Evolutionary conservation across 768 basidiomycete genomes (phyloP).

Genomic region (Russula sp.): DNA sequence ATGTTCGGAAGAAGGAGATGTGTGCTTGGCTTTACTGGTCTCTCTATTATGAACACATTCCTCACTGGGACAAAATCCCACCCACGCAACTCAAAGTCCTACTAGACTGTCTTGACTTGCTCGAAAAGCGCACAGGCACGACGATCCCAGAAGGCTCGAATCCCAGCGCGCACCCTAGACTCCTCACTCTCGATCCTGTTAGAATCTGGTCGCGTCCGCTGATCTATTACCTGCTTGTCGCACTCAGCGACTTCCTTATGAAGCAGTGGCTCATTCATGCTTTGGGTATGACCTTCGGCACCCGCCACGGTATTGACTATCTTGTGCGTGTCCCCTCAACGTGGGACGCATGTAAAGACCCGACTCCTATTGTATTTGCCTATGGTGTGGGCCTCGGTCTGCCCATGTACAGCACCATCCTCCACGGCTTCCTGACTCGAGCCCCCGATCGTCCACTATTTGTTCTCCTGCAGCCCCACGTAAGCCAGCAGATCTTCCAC

Average conservation of each 20-base stretch:
- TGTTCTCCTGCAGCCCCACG: conserved; percentile 74
- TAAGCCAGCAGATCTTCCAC: conserved; percentile 82
- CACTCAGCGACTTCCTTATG: conserved; percentile 41
- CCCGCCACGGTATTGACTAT: conserved; percentile 70
- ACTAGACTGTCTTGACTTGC: conserved; percentile 49
- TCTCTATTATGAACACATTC: conserved; percentile 63
- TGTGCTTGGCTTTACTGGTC: conserved; percentile 79
- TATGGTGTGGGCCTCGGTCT: conserved; percentile 88
- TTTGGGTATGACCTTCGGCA: conserved; percentile 39
- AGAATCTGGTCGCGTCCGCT: conserved; percentile 63
- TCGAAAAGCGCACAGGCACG: conserved; percentile 69
- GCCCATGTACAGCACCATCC: conserved; percentile 56
- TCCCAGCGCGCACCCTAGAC: conserved; percentile 44
- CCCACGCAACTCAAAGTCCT: conserved; percentile 42
- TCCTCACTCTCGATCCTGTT: conserved; percentile 73
- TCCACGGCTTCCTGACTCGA: conserved; percentile 48
- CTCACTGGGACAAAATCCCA: conserved; percentile 41
- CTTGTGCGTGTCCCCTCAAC: conserved; percentile 59
- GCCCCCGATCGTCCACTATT: conserved; percentile 67
- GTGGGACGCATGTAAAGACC: conserved; percentile 53
- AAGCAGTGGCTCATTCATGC: conserved; percentile 37
- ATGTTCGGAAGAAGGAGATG: conserved; percentile 55
- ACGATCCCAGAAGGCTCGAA: conserved; percentile 54
- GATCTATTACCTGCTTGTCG: conserved; percentile 50
- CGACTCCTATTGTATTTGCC: conserved; percentile 71